Evolutionary conservation across 768 basidiomycete genomes (phyloP).

Genomic region (Clathrus columnatus): DNA sequence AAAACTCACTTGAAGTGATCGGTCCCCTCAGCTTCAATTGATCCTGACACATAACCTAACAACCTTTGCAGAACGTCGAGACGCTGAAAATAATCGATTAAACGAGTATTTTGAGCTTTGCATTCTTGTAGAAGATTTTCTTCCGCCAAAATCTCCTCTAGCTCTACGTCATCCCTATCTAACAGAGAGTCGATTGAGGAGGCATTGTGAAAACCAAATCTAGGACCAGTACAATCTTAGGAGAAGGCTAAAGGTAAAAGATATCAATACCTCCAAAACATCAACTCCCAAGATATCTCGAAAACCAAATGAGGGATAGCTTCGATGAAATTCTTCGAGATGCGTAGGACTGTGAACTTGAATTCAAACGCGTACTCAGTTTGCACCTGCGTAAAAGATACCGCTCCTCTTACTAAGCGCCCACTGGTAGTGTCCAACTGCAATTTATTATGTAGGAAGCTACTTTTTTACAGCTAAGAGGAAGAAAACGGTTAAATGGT

Average conservation of each 20-base stretch:
- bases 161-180: slow-evolving; percentile 80
- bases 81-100: slow-evolving; percentile 81
- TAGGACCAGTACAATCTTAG: slow-evolving; percentile 21
- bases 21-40: slow-evolving; percentile 72
- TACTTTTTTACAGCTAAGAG: no score
- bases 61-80: slow-evolving; percentile 73
- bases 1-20: slow-evolving; percentile 71
- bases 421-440: no score
- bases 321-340: background rate
- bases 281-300: slow-evolving; percentile 13
- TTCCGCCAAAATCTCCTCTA: slow-evolving; percentile 90
- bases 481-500: no score
- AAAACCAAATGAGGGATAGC: background rate
- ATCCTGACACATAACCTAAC: slow-evolving; percentile 78
- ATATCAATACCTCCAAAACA: slow-evolving; percentile 41
- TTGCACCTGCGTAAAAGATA: background rate
- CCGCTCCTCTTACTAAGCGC: background rate
- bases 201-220: slow-evolving; percentile 87
- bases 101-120: slow-evolving; percentile 85
- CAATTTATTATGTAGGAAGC: no score
- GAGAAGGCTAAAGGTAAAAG: slow-evolving; percentile 2
- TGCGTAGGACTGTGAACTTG: background rate
- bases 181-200: slow-evolving; percentile 85
- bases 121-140: slow-evolving; percentile 92
- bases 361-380: background rate